Percentiles rank a stretch among this genome's conserved stretches.
These are phyloP conservation scores for Coniella lustricola DNA, from an alignment of 2,329 filamentous ascomycete species.

Conservation along the genomic window DNA sequence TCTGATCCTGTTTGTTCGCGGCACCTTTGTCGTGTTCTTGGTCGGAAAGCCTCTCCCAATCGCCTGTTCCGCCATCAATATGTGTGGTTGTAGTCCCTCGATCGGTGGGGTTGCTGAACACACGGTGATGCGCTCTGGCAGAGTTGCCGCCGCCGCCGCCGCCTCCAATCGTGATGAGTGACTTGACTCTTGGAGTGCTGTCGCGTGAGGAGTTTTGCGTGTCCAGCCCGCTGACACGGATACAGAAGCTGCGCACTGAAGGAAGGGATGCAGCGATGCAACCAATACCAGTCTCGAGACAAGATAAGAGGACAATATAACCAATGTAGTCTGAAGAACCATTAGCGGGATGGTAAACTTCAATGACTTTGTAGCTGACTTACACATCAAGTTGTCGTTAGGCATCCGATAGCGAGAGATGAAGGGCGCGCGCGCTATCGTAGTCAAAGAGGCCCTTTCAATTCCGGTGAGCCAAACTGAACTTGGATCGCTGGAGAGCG, in stretches of 20 bases:
- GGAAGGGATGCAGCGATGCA: constrained; percentile 13
- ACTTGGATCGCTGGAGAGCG: too few species aligned
- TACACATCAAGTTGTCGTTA: constrained; percentile 19
- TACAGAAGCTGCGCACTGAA: constrained; percentile 8
- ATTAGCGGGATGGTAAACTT: too few species aligned
- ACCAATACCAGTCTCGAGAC: constrained; percentile 18
- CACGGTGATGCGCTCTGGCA: neutral
- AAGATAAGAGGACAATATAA: constrained; percentile 20
- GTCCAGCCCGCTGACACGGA: neutral
- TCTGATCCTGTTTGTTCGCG: too few species aligned
- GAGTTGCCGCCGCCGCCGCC: neutral
- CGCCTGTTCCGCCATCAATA: neutral
- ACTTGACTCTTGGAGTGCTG: too few species aligned
- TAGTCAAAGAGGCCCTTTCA: constrained; percentile 20
- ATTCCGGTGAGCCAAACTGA: neutral
- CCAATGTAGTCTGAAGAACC: constrained; percentile 18
- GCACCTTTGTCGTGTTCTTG: neutral
- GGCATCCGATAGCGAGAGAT: constrained; percentile 19
- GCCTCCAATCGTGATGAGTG: constrained; percentile 3
- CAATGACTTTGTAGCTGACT: too few species aligned
- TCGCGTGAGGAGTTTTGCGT: neutral
- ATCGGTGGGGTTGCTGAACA: neutral
- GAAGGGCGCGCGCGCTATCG: constrained; percentile 20
- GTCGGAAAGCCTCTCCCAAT: constrained; percentile 1
- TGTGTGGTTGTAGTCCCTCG: neutral